phyloP scores from a whole-genome alignment of 306 rosid species.

The Prunus campanulata region DNA sequence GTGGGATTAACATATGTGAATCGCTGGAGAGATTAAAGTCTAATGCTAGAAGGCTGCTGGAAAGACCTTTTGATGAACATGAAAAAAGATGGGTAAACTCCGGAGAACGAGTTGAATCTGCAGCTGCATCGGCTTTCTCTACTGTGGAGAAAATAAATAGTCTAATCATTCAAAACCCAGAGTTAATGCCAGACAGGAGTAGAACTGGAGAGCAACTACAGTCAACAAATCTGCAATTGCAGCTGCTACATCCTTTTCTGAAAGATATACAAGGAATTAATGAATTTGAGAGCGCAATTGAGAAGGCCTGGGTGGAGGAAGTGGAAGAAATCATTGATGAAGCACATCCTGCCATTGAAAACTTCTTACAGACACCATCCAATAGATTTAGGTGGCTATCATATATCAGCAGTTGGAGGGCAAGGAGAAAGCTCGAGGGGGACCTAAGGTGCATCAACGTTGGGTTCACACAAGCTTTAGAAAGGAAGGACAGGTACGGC shows the following conservation, averaged over 20 bases:
- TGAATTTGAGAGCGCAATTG: constrained; percentile 23
- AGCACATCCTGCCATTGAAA: background rate
- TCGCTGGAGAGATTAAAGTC: too few relatives aligned
- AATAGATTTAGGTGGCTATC: background rate
- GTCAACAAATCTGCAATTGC: constrained; percentile 9
- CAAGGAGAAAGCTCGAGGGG: constrained; percentile 1
- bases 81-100: too few relatives aligned
- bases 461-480: background rate
- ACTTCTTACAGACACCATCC: background rate
- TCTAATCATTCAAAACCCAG: too few relatives aligned
- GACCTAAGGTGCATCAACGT: background rate
- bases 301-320: constrained; percentile 28
- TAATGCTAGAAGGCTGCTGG: too few relatives aligned
- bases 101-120: too few relatives aligned
- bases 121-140: too few relatives aligned
- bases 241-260: constrained; percentile 22
- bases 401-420: background rate
- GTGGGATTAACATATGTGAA: too few relatives aligned
- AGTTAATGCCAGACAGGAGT: too few relatives aligned
- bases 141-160: too few relatives aligned
- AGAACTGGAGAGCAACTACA: too few relatives aligned
- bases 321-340: constrained; percentile 8
- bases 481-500: constrained; percentile 8
- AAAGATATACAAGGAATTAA: constrained; percentile 17
- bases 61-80: too few relatives aligned